Evolutionary conservation across 148 eudicot genomes (phyloP), one percentile per base, ranked within the genome.

Genomic region (Nepenthes gracilis): DNA sequence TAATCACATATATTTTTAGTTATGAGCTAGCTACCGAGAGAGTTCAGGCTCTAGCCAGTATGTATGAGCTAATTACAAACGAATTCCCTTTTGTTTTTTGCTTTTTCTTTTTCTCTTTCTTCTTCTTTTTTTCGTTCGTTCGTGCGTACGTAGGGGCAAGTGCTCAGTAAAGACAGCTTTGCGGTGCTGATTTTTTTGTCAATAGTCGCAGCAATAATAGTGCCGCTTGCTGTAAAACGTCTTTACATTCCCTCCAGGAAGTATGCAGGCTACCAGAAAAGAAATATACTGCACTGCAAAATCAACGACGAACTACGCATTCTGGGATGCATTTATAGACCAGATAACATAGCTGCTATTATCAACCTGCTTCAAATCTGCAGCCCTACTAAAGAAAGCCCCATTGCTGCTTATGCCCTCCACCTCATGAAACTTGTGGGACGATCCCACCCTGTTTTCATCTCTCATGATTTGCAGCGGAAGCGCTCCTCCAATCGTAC

Each of bases 231-330:
- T 0, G 54, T 89, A 61, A 59, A 49, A 13, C n/a, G 51, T 45
- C 76, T 89, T 23, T 86, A 89, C 55, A 81, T 80, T 52, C 93
- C 93, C 6, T 69, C 75, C 32, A 64, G 75, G 38, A 75, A 81
- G 58, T 88, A 85, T 59, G 68, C 64, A 2, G 73, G 71, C 40
- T 74, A 63, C 32, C 45, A 56, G 2, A 70, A 54, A 56, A 76
- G 78, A 66, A 70, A 70, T 53, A 73, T 83, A n/a, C 40, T 74
- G 40, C 65, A 70, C 13, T 67, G 70, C 36, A 64, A 60, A 13
- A 59, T 60, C n/a, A 58, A 74, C 15, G 12, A 54, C 6, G 74
- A 80, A 56, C 78, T 86, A 0, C 72, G 87, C 33, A 60, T 89
- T 5, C 69, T 85, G 2, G 63, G 75, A 2, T 73, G 87, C 50